Conservation (phyloP, 257 asterid genomes). For the Perilla frutescens region DNA sequence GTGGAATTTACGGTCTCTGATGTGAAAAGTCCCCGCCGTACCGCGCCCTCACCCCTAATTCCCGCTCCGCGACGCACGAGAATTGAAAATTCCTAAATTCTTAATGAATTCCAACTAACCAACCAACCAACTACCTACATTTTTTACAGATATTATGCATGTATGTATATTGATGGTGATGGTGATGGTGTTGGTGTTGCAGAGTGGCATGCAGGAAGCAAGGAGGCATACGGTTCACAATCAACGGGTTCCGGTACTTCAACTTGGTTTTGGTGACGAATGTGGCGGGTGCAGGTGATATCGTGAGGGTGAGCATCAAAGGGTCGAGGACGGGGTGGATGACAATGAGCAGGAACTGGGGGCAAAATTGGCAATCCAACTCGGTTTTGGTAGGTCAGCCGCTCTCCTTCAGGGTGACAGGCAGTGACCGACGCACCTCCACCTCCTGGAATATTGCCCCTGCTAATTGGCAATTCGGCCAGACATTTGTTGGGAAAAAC, state of each 20-base stretch:
- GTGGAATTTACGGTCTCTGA: slow-evolving; percentile 34
- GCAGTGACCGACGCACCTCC: slow-evolving; percentile 75
- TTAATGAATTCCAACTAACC: not conserved
- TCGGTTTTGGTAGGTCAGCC: slow-evolving; percentile 62
- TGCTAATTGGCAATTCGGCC: slow-evolving; percentile 79
- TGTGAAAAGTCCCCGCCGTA: slow-evolving; percentile 29
- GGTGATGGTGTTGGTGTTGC: slow-evolving; percentile 18
- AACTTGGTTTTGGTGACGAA: slow-evolving; percentile 71
- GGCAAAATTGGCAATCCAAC: slow-evolving; percentile 90
- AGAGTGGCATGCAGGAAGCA: slow-evolving; percentile 79
- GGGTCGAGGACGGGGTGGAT: slow-evolving; percentile 77
- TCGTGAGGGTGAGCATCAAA: slow-evolving; percentile 63
- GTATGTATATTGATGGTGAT: too few relatives aligned
- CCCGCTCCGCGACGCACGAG: slow-evolving; percentile 33
- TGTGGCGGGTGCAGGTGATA: slow-evolving; percentile 93
- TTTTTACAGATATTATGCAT: too few relatives aligned
- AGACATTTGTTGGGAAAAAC: slow-evolving; percentile 79
- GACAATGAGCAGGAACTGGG: slow-evolving; percentile 85
- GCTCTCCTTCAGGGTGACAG: slow-evolving; percentile 72
- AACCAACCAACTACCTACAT: too few relatives aligned
- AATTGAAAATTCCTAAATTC: not conserved
- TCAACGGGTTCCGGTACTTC: slow-evolving; percentile 83
- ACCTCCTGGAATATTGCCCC: slow-evolving; percentile 84
- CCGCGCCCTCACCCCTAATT: slow-evolving; percentile 33
- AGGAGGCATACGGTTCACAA: slow-evolving; percentile 83